Evolutionary conservation across 192 early-diverging fungal species (phyloP), one percentile per base, ranked within the genome.

Genomic region (Dimargaris cristalligena): DNA sequence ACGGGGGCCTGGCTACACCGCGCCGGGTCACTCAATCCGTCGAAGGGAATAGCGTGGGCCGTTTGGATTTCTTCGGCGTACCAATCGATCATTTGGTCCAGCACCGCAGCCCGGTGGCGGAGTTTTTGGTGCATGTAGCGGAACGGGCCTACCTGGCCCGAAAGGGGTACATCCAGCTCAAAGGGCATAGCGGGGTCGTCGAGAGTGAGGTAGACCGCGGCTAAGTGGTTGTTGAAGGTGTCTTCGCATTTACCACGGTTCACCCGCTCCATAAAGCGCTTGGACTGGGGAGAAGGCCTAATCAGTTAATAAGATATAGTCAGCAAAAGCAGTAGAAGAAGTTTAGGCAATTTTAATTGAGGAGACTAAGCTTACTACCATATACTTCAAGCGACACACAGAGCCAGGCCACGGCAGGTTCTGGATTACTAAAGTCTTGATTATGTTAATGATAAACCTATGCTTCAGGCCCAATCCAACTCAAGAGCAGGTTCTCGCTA

Each of bases 41-140:
- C n/a, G 26, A 63, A 55, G 61, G 1, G n/a, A 38, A 55, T 28
- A 4, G 63, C 65, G 33, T 67, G 49, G 0, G 41, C 22, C 29
- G 58, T 52, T 26, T 32, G 66, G 49, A 62, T 63, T 13, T 65
- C 22, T 0, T 61, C 52, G 26, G 69, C 69, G 45, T 63, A 62
- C 8, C 35, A 23, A 22, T 67, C 66, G 38, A 71, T 71, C 54
- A 52, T 29, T 0, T 65, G 69, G 57, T 74, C 65, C 22, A 70
- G 69, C 66, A 74, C 67, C 54, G 82, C 80, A 0, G 76, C 81
- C 52, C 78, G 81, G 31, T 83, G 80, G 1, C 70, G 72, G 14
- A 88, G 69, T 48, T 81, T 79, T 52, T 88, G 84, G 67, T 81
- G 86, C 88, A 90, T 88, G 67, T 87, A 90, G 3, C 83, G 74